Evolutionary conservation across 371 early-diverging fungal species (phyloP).

Genomic region (Chytridium lagenaria): DNA sequence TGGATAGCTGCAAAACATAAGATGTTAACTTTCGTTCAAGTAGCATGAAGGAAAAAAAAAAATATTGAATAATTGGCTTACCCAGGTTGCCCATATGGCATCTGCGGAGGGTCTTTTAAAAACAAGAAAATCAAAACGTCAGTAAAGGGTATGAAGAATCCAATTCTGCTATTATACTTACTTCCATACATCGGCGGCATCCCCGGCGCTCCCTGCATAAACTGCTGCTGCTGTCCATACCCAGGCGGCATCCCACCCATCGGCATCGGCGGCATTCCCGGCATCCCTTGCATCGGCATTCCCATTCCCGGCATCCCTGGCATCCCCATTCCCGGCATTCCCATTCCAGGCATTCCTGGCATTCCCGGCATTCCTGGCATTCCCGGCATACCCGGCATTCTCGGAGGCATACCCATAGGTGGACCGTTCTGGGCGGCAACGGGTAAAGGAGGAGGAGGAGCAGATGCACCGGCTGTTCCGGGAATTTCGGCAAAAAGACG

Average conservation of each 20-base stretch:
- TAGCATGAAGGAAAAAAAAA: not conserved
- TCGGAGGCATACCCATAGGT: constrained; percentile 21
- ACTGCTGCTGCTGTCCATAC: too few relatives aligned
- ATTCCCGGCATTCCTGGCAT: constrained; percentile 32
- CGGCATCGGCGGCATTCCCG: constrained; percentile 16
- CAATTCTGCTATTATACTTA: too few relatives aligned
- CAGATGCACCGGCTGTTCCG: constrained; percentile 25
- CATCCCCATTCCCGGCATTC: constrained; percentile 12
- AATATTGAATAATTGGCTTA: not conserved
- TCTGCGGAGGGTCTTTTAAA: constrained; percentile 12
- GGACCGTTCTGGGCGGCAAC: constrained; percentile 3
- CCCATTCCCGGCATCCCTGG: constrained; percentile 18
- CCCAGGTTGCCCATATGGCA: constrained; percentile 22
- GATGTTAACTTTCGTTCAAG: not conserved
- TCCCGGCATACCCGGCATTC: constrained; percentile 27
- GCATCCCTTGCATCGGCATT: constrained; percentile 11
- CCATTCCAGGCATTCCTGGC: constrained; percentile 20
- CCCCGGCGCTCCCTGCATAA: constrained; percentile 18
- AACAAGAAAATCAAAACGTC: not conserved
- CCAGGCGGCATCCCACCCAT: constrained; percentile 20
- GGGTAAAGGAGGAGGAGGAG: constrained; percentile 16
- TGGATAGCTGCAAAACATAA: not conserved
- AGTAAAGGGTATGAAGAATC: not conserved
- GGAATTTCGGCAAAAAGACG: constrained; percentile 73
- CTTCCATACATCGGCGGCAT: constrained; percentile 31